These are phyloP conservation scores for Calophaca sinica DNA, from an alignment of 306 rosid species.

Conservation along the genomic window DNA sequence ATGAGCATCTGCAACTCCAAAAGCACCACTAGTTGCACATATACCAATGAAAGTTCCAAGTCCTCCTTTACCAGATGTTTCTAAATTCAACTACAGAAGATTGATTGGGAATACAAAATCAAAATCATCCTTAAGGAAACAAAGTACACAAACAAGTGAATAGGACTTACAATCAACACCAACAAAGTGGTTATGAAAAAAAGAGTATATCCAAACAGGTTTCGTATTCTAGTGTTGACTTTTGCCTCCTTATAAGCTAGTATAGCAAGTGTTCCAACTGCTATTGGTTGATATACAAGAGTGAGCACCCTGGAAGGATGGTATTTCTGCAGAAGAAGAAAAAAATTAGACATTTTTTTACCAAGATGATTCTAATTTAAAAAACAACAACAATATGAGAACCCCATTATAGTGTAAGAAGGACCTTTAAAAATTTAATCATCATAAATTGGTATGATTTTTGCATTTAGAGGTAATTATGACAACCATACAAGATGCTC, in stretches of 20 bases:
- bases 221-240: conserved; percentile 71
- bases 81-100: conserved; percentile 73
- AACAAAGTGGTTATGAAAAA: conserved; percentile 68
- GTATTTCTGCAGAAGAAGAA: conserved; percentile 62
- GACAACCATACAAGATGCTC: not conserved
- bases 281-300: conserved; percentile 88
- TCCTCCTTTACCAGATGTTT: conserved; percentile 85
- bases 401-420: not conserved
- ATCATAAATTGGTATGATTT: too few species aligned
- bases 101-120: conserved; percentile 13
- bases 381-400: not conserved
- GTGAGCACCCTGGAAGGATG: conserved; percentile 88
- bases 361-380: not conserved
- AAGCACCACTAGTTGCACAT: conserved; percentile 70
- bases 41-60: conserved; percentile 72
- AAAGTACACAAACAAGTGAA: conserved; percentile 15
- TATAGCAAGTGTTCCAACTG: conserved; percentile 64
- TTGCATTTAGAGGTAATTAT: not conserved
- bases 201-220: conserved; percentile 68
- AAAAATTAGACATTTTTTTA: not conserved
- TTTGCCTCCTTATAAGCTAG: conserved; percentile 73
- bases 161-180: conserved; percentile 71
- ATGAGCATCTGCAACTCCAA: conserved; percentile 95
- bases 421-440: not conserved
- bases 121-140: conserved; percentile 19